Conservation (phyloP, 2,329 filamentous ascomycete genomes). For the Aspergillus viridinutans region DNA sequence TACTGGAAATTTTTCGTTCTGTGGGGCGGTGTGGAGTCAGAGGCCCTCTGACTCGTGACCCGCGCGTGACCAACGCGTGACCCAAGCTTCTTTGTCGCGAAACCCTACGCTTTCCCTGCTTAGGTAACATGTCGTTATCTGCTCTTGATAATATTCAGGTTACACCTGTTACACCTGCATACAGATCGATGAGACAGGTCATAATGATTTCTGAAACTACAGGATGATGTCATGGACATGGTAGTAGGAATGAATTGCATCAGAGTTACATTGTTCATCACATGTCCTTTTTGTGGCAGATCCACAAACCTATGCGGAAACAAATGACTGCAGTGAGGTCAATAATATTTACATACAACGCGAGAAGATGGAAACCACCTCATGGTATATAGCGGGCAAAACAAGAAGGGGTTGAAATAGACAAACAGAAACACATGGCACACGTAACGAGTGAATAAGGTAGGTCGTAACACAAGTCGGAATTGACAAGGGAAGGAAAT, state of each 20-base stretch:
- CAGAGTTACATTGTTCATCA: neutral
- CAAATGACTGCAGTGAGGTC: neutral
- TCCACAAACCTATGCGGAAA: neutral
- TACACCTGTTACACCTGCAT: too few relatives aligned
- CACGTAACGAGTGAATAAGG: neutral
- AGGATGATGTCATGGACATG: neutral
- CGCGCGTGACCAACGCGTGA: slow-evolving; percentile 15
- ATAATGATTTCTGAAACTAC: neutral
- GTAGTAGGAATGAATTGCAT: neutral
- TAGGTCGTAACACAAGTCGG: slow-evolving; percentile 19
- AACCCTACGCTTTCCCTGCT: neutral
- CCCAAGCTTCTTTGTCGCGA: neutral
- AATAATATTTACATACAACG: slow-evolving; percentile 1
- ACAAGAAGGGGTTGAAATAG: slow-evolving; percentile 3
- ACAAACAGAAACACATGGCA: slow-evolving; percentile 3
- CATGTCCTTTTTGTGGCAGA: neutral
- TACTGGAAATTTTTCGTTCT: slow-evolving; percentile 17
- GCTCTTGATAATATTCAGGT: too few relatives aligned
- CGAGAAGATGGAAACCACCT: slow-evolving; percentile 9
- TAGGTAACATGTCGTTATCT: neutral
- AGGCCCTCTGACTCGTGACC: slow-evolving; percentile 13
- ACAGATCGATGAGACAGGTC: neutral
- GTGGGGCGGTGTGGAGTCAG: slow-evolving; percentile 17
- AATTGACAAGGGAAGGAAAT: slow-evolving; percentile 13
- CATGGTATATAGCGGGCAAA: slow-evolving; percentile 22